Percentiles rank a stretch among this genome's conserved stretches.
Conservation (phyloP, 2,329 filamentous ascomycete species). For the Colletotrichum sp. region DNA sequence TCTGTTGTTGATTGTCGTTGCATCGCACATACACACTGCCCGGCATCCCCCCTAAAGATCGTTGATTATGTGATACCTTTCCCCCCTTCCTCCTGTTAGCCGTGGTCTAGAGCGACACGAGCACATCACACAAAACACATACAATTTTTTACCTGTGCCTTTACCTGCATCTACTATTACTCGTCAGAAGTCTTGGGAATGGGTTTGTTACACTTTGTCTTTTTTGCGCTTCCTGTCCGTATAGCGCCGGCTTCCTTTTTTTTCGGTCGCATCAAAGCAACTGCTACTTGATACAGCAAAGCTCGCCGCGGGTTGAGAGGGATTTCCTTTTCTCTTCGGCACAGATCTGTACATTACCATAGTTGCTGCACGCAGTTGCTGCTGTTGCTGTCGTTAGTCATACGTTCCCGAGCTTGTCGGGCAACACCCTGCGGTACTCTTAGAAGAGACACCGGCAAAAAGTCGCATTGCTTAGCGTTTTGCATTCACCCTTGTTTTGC, state of each 20-base stretch:
- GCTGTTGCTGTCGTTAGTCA: constrained; percentile 33
- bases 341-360: constrained; percentile 63
- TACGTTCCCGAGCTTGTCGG: constrained; percentile 14
- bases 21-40: constrained; percentile 25
- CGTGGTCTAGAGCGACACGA: constrained; percentile 20
- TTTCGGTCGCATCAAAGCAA: constrained; percentile 37
- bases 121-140: constrained; percentile 17
- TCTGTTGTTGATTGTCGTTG: constrained; percentile 26
- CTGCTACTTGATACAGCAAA: constrained; percentile 41
- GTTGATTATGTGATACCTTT: constrained; percentile 38
- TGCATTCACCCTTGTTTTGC: constrained; percentile 21
- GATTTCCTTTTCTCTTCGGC: constrained; percentile 36
- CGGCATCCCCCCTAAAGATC: constrained; percentile 20
- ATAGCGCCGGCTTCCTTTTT: constrained; percentile 25
- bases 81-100: constrained; percentile 18
- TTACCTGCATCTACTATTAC: constrained; percentile 15
- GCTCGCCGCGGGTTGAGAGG: constrained; percentile 40
- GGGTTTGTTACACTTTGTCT: constrained; percentile 34
- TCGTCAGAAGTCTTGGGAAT: constrained; percentile 29
- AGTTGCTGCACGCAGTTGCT: constrained; percentile 49
- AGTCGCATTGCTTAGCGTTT: constrained; percentile 24
- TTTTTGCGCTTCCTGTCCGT: constrained; percentile 21
- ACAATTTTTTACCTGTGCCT: constrained; percentile 19
- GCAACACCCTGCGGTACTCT: constrained; percentile 13
- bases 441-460: constrained; percentile 25